These are phyloP conservation scores for Fraxinus cuspidata DNA, from an alignment of 257 asterid genomes.

Conservation along the genomic window DNA sequence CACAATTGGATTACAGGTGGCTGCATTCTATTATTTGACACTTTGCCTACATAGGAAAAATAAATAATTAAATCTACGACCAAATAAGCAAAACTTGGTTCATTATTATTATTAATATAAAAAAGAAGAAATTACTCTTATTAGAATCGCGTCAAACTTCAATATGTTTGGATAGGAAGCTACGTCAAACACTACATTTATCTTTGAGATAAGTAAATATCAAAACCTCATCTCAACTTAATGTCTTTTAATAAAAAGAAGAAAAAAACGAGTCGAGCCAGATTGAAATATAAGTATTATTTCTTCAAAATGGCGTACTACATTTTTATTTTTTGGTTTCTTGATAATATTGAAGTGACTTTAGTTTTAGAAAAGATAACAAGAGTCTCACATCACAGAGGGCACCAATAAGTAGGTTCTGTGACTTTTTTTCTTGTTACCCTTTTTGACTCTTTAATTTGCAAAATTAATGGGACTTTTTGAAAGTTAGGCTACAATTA, in stretches of 20 bases:
- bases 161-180: too few species aligned
- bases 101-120: not conserved
- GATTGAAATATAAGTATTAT: not conserved
- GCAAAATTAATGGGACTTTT: constrained; percentile 28
- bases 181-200: too few species aligned
- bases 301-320: too few species aligned
- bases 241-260: too few species aligned
- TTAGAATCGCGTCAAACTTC: not conserved
- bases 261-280: not conserved
- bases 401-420: constrained; percentile 19
- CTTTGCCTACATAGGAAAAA: not conserved
- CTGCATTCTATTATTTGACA: constrained; percentile 8
- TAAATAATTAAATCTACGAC: not conserved
- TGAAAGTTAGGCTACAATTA: constrained; percentile 6
- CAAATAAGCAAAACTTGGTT: constrained; percentile 15
- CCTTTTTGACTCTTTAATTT: constrained; percentile 34
- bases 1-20: constrained; percentile 17
- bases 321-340: not conserved
- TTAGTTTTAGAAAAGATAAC: constrained; percentile 18
- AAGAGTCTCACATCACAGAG: constrained; percentile 13
- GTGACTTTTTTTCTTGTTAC: not conserved
- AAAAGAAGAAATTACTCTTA: too few species aligned
- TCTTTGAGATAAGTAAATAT: too few species aligned
- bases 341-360: constrained; percentile 4
- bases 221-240: not conserved